Evolutionary conservation across 306 rosid species (phyloP).

Genomic region (Begonia peltatifolia): DNA sequence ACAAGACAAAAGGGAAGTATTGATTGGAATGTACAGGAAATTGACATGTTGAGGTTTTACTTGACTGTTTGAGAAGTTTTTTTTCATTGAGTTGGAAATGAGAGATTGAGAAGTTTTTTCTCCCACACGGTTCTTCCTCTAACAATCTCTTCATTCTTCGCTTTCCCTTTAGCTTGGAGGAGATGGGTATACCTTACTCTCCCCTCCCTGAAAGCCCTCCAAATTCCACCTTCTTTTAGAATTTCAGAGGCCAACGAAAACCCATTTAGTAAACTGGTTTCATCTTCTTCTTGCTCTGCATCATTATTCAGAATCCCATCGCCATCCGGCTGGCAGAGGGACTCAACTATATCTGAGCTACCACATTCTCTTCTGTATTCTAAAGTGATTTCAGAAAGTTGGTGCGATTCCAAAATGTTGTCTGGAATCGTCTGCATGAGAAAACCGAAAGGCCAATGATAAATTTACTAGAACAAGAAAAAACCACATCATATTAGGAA

Average conservation of each 20-base stretch:
- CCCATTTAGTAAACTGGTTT: constrained; percentile 31
- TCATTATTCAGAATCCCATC: constrained; percentile 38
- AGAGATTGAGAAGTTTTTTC: constrained; percentile 26
- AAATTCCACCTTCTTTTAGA: constrained; percentile 45
- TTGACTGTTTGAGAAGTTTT: constrained; percentile 1
- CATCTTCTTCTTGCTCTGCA: constrained; percentile 25
- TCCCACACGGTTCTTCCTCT: constrained; percentile 82
- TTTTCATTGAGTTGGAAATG: constrained; percentile 27
- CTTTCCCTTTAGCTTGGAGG: constrained; percentile 39
- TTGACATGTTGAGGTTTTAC: not conserved
- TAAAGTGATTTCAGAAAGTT: constrained; percentile 47
- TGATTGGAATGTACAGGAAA: not conserved
- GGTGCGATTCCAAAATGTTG: constrained; percentile 46
- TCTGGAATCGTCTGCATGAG: constrained; percentile 57
- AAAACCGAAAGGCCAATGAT: not conserved
- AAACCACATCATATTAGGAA: too few species aligned
- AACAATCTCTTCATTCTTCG: constrained; percentile 61
- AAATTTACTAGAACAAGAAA: not conserved
- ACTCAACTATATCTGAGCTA: constrained; percentile 59
- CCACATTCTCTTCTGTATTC: constrained; percentile 84
- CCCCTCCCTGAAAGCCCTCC: constrained; percentile 33
- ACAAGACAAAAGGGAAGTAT: not conserved
- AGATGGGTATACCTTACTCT: constrained; percentile 63
- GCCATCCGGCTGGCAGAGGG: constrained; percentile 67
- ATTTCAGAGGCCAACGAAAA: constrained; percentile 50